Conservation (phyloP, 1,139 yeast genomes). For the Saccharomycopsis phalli region DNA sequence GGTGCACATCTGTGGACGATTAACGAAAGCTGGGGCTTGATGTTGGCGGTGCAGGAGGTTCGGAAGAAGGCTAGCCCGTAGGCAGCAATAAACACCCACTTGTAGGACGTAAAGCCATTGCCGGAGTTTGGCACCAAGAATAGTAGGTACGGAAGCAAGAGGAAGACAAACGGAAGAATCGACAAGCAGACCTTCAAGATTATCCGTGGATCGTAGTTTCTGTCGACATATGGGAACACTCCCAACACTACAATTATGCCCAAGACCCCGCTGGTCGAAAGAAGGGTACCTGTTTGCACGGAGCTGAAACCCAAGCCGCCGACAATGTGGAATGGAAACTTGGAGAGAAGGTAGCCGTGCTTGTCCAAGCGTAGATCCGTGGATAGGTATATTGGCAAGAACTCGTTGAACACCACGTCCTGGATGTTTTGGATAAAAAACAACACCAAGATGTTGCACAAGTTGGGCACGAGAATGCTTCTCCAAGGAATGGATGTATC, state of each 20-base stretch:
- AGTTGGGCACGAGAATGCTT: constrained; percentile 6
- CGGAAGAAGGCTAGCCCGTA: constrained; percentile 7
- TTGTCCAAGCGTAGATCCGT: constrained; percentile 30
- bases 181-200: constrained; percentile 36
- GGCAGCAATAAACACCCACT: constrained; percentile 3
- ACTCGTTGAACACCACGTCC: constrained; percentile 45
- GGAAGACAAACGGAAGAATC: constrained; percentile 41
- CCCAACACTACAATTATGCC: constrained; percentile 45
- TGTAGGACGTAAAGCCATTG: constrained; percentile 5
- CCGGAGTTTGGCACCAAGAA: constrained; percentile 6
- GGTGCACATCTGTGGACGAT: constrained; percentile 42
- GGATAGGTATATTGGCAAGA: constrained; percentile 51
- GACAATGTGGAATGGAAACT: constrained; percentile 38
- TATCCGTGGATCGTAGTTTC: constrained; percentile 38
- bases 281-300: constrained; percentile 42
- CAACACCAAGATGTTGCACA: constrained; percentile 5
- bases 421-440: constrained; percentile 39
- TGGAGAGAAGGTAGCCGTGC: constrained; percentile 25
- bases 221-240: constrained; percentile 46
- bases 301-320: constrained; percentile 44
- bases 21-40: constrained; percentile 33
- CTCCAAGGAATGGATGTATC: constrained; percentile 7
- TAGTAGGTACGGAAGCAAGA: constrained; percentile 38
- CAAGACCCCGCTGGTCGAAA: constrained; percentile 46
- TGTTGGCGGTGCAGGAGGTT: constrained; percentile 4